Base-by-base conservation (phyloP, 192 early-diverging fungal genomes). In the Coemansia sp. region DNA sequence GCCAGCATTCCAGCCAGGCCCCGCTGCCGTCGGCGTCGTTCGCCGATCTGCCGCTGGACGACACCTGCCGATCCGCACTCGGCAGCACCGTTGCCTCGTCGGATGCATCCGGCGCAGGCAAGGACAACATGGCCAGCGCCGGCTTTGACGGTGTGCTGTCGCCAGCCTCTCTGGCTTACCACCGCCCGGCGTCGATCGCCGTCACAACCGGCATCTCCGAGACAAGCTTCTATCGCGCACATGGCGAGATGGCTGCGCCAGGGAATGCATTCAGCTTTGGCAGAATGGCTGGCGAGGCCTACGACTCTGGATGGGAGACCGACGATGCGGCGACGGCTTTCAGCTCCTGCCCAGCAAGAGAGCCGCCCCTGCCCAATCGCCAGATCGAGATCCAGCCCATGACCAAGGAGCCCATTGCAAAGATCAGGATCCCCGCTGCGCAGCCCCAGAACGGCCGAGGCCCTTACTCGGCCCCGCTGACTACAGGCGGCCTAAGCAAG, bases 281-380 rank as follows among this genome's bases (percentile, higher is more conserved):
- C 10, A 52, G 33, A 50, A 10, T 34, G 11, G 38, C 30, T n/a
- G 36, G 53, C 31, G 25, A 50, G 33, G 27, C 61, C 61, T 47
- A 13, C 23, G 77, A 79, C 33, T 79, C 77, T 9, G 77, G 77
- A 19, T 79, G 77, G 77, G 77, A 79, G 61, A 79, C 77, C 15
- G 77, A 79, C 45, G 77, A 79, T 25, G 57, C 67, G n/a, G n/a
- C n/a, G 4, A 52, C 54, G 5, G 22, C 45, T 9, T 7, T 11
- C 6, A 66, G 68, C 27, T 9, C 22, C 41, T 30, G 55, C 33
- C 20, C 59, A 6, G 2, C 13, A 2, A 36, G 52, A 14, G 17
- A 31, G 8, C 1, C n/a, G n/a, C n/a, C 20, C 20, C 30, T 33
- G 6, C 52, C 52, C 8, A 9, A 17, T 15, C 5, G 4, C 28